phyloP scores from a whole-genome alignment of 768 basidiomycete species.

The Suillus plorans region DNA sequence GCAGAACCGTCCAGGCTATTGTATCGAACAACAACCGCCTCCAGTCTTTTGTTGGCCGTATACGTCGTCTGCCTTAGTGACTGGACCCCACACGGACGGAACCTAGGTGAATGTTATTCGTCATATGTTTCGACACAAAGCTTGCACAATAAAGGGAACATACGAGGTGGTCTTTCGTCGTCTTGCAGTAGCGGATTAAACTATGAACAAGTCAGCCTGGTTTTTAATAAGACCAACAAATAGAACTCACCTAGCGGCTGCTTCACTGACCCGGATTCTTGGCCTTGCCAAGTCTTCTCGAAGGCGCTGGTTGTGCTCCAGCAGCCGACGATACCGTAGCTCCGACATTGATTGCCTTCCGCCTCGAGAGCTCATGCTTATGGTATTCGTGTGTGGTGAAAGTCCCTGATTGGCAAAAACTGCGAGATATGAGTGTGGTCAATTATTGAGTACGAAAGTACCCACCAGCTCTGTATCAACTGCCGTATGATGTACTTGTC shows the following conservation, averaged over 20 bases:
- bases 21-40: slow-evolving; percentile 57
- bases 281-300: slow-evolving; percentile 73
- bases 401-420: slow-evolving; percentile 1
- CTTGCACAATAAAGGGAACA: slow-evolving; percentile 19
- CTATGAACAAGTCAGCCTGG: slow-evolving; percentile 35
- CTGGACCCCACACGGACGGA: slow-evolving; percentile 95
- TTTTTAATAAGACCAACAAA: not conserved
- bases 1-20: slow-evolving; percentile 34
- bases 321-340: slow-evolving; percentile 74
- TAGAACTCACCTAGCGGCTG: slow-evolving; percentile 53
- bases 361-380: slow-evolving; percentile 59
- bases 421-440: slow-evolving; percentile 6
- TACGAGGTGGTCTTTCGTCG: slow-evolving; percentile 69
- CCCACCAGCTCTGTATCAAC: slow-evolving; percentile 4
- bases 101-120: slow-evolving; percentile 49
- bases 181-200: slow-evolving; percentile 72
- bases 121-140: slow-evolving; percentile 5
- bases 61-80: slow-evolving; percentile 90
- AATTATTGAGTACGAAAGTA: not conserved
- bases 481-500: not conserved
- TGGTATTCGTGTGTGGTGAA: slow-evolving; percentile 6
- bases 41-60: slow-evolving; percentile 70
- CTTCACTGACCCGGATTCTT: slow-evolving; percentile 71
- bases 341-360: slow-evolving; percentile 76
- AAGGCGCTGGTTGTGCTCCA: slow-evolving; percentile 73